Evolutionary conservation across 2,329 filamentous ascomycete genomes (phyloP), one percentile per base, ranked within the genome.

Genomic region (Scleromitrula shiraiana): DNA sequence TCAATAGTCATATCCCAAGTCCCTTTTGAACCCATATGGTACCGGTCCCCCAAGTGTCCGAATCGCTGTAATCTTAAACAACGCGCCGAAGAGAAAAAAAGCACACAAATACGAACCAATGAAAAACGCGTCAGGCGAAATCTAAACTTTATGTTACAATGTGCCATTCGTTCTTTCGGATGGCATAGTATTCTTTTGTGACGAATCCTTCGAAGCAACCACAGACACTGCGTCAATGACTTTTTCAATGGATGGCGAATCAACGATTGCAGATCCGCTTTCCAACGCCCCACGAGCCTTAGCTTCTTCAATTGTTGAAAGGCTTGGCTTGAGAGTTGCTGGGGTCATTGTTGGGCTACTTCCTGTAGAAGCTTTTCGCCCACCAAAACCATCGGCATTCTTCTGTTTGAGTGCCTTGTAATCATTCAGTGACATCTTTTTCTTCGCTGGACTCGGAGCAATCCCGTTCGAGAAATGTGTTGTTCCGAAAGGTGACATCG

Each of bases 371-470:
- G 52, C 19, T 46, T 59, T 62, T 7, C 48, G 51, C 3, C 46
- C 41, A 24, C 37, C 50, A 4, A 50, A 44, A 10, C 56, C 46
- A 35, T 62, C 55, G 7, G 52, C 46, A 24, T 53, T 59, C 51
- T 69, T 70, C 23, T 65, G 69, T 57, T 60, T 71, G 2, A 72
- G 71, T 3, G 71, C 72, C 59, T 78, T 81, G 58, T 84, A 84
- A 58, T 83, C 80, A 57, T 78, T 83, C 2, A 83, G 63, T 53
- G 77, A 83, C 30, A 84, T 66, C 63, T 83, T 83, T 70, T 84
- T 83, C 47, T 60, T 62, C 26, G 79, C 68, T 2, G 80, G 80
- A 53, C 77, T 82, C 2, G 69, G 69, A 5, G 62, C 62, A 7
- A 68, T 56, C 12, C 73, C 70, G 48, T 74, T 77, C 27, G 69